These are phyloP conservation scores for Thamnidium elegans DNA, from an alignment of 192 early-diverging fungal genomes.

Conservation along the genomic window DNA sequence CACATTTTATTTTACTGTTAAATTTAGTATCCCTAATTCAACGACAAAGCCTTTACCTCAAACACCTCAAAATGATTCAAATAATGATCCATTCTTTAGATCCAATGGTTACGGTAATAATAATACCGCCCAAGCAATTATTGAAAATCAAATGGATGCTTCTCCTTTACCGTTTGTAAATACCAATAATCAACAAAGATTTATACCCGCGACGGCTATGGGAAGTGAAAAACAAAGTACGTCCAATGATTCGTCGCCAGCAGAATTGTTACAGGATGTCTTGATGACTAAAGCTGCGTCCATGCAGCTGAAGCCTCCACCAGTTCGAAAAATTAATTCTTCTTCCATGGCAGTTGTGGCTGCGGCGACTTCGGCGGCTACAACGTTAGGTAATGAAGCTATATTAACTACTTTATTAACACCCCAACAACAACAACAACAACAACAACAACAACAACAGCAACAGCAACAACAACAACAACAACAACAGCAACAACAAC, in stretches of 20 bases:
- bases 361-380: background rate
- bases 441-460: background rate
- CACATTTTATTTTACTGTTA: constrained; percentile 71
- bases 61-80: constrained; percentile 40
- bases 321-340: background rate
- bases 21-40: constrained; percentile 43
- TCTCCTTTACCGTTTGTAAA: background rate
- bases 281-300: constrained; percentile 30
- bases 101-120: constrained; percentile 15
- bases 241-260: background rate
- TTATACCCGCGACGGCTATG: constrained; percentile 12
- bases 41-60: constrained; percentile 38
- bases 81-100: constrained; percentile 29
- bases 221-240: constrained; percentile 22
- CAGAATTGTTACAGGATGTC: constrained; percentile 13
- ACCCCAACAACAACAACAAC: background rate
- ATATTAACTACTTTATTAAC: background rate
- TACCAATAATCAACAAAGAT: constrained; percentile 13
- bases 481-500: background rate
- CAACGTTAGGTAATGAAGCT: background rate
- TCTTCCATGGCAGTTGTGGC: constrained; percentile 10
- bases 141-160: background rate
- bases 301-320: constrained; percentile 28
- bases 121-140: background rate
- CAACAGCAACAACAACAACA: background rate